Evolutionary conservation across 768 basidiomycete genomes (phyloP), one percentile per base, ranked within the genome.

Genomic region (Lactarius psammicola): DNA sequence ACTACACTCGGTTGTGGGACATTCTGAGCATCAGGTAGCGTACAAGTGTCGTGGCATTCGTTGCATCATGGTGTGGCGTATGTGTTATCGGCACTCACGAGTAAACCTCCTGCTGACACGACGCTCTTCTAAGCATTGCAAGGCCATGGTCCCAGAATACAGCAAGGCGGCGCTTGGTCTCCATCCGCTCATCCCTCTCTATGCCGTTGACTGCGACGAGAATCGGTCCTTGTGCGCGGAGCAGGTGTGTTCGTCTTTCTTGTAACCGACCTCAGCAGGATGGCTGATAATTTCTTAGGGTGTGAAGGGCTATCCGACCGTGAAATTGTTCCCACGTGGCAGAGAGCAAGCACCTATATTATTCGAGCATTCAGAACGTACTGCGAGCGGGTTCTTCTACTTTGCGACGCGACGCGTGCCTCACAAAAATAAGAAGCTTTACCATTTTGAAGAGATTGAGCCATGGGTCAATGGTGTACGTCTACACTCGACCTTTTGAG

Each of bases 31-130:
- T 46, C 6, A 31, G 56, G 11, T 70, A 93, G 92, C 79, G 84
- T 77, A 89, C 92, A 36, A 85, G 81, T 67, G 75, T 95, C 72
- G 88, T 96, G 20, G 95, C 93, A 1, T 97, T 95, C 73, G 89
- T 95, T 15, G 95, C 95, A n/a, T 91, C 94, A 4, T 96, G 94
- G 95, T 94, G 91, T 72, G 91, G 90, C 69, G 90, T 92, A 75
- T 74, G 89, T 78, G 5, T 15, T 11, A 9, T 26, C 20, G 7
- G 40, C 11, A 36, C 34, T 49, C 26, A 7, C 7, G 44, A 26
- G 9, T 30, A 26, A 46, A 17, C 20, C 1, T 51, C 28, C 1
- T 9, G 6, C 60, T 63, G 38, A 62, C 26, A 59, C 42, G 1
- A 31, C 67, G 66, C 62, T 68, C 33, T 17, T 34, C 61, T 4